A percentile compares a stretch with the other conserved stretches of the same genome.
Conservation (phyloP, 306 rosid genomes). For the Sphenostylis stenocarpa region DNA sequence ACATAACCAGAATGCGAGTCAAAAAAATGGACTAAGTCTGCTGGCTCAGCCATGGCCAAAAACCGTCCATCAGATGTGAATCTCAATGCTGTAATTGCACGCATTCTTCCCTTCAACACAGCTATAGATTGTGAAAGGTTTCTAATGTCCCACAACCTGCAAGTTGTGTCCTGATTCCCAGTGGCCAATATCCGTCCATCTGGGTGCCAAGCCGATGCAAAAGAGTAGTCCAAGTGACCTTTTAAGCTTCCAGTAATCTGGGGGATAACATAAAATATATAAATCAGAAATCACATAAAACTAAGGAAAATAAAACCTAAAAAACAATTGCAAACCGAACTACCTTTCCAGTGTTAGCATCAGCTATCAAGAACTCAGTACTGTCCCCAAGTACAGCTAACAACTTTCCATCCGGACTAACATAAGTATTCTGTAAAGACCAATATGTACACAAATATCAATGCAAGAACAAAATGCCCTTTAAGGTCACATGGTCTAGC, state of each 20-base stretch:
- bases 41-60: slow-evolving; percentile 94
- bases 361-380: slow-evolving; percentile 75
- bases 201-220: slow-evolving; percentile 98
- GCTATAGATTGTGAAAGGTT: slow-evolving; percentile 71
- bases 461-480: slow-evolving; percentile 63
- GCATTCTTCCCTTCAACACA: slow-evolving; percentile 90
- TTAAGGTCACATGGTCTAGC: slow-evolving; percentile 70
- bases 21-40: slow-evolving; percentile 79
- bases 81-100: slow-evolving; percentile 76
- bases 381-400: slow-evolving; percentile 88
- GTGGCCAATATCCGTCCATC: slow-evolving; percentile 82
- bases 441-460: slow-evolving; percentile 6
- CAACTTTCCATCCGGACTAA: slow-evolving; percentile 82
- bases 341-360: slow-evolving; percentile 76
- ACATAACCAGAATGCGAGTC: slow-evolving; percentile 58
- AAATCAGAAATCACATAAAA: background rate
- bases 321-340: background rate
- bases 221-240: slow-evolving; percentile 92
- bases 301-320: background rate
- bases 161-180: slow-evolving; percentile 95
- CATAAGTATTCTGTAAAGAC: slow-evolving; percentile 62
- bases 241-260: slow-evolving; percentile 64
- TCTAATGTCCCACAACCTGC: slow-evolving; percentile 95
- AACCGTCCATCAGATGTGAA: slow-evolving; percentile 75
- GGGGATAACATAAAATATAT: background rate